Evolutionary conservation across 2,329 filamentous ascomycete genomes (phyloP).

Genomic region (Beauveria varroae): DNA sequence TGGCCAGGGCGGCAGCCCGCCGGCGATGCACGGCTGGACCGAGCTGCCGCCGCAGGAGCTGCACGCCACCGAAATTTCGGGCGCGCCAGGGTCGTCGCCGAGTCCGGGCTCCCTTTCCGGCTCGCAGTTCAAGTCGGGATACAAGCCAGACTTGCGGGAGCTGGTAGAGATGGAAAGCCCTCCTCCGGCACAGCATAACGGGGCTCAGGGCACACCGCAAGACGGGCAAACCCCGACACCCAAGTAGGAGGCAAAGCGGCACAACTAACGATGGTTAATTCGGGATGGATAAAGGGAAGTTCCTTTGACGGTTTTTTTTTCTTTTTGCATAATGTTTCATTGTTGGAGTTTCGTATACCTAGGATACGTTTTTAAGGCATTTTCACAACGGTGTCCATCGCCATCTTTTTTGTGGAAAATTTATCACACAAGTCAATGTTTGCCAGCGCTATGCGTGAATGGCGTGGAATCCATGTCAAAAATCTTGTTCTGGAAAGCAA

Average conservation of each 20-base stretch:
- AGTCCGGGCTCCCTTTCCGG: background rate
- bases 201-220: background rate
- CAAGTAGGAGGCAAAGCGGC: background rate
- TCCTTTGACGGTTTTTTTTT: background rate
- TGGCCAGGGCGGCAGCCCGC: background rate
- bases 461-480: too few relatives aligned
- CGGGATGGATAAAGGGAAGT: background rate
- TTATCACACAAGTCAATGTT: background rate
- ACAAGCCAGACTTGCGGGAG: background rate
- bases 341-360: background rate
- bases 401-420: background rate
- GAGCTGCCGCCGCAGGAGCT: slow-evolving; percentile 5
- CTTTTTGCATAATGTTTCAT: background rate
- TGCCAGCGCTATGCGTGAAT: too few relatives aligned
- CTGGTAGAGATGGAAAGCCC: slow-evolving; percentile 6
- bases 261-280: background rate
- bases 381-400: background rate
- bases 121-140: background rate
- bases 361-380: background rate
- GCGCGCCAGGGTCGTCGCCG: background rate
- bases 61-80: background rate
- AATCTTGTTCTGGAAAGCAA: too few relatives aligned
- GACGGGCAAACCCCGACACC: background rate
- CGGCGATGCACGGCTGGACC: background rate
- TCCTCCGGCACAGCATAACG: background rate